Evolutionary conservation across 208 protist genomes (phyloP).

Genomic region (Herpetomonas tarakana): DNA sequence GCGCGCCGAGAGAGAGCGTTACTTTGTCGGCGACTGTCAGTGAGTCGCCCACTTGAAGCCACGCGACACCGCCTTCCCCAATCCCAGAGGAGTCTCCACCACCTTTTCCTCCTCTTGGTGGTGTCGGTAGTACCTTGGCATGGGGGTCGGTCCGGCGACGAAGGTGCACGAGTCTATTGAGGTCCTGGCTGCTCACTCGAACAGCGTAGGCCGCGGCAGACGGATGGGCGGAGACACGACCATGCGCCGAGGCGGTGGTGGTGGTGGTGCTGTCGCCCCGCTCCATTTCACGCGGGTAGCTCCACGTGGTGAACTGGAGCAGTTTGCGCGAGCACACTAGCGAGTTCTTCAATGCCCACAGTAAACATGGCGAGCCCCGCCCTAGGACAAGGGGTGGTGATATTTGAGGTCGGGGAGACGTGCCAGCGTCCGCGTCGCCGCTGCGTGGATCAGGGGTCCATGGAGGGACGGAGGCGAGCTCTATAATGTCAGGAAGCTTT

Average conservation of each 20-base stretch:
- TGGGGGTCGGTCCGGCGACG: background rate
- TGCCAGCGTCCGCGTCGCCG: background rate
- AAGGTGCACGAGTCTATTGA: background rate
- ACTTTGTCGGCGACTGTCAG: background rate
- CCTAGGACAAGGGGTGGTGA: conserved; percentile 4
- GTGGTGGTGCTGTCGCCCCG: background rate
- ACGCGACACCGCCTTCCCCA: too few species aligned
- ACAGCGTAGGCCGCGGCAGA: background rate
- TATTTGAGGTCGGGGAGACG: background rate
- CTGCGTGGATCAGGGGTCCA: too few species aligned
- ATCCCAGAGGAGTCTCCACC: too few species aligned
- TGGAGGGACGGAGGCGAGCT: conserved; percentile 3
- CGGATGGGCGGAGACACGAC: background rate
- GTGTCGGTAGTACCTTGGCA: too few species aligned
- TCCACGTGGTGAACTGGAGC: conserved; percentile 19
- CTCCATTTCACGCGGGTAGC: background rate
- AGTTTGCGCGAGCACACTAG: conserved; percentile 26
- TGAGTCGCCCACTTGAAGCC: background rate
- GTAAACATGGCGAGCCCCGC: conserved; percentile 16
- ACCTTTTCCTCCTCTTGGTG: too few species aligned
- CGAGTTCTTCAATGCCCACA: conserved; percentile 39
- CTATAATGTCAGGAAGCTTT: conserved; percentile 1
- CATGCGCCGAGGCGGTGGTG: background rate
- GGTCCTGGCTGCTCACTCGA: background rate
- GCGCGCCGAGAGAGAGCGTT: background rate